phyloP scores from a whole-genome alignment of 805 yeast genomes.

The Cyberlindnera maritima region DNA sequence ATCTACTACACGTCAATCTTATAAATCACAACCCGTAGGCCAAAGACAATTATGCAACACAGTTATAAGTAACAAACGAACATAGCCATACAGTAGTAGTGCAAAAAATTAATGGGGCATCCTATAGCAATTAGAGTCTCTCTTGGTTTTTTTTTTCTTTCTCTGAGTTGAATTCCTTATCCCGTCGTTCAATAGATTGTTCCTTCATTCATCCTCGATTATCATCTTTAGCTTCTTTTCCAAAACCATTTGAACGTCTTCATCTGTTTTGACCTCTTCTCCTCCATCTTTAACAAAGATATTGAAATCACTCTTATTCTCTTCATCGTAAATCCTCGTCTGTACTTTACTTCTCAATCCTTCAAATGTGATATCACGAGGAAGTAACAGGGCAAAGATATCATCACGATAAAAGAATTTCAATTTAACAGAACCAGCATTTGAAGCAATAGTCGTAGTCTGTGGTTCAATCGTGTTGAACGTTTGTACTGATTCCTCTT shows the following conservation, averaged over 20 bases:
- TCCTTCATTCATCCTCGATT: constrained; percentile 34
- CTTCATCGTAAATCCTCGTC: constrained; percentile 44
- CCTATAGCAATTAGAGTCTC: neutral
- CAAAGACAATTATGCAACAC: too few relatives aligned
- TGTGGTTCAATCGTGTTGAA: constrained; percentile 13
- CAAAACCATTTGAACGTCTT: constrained; percentile 33
- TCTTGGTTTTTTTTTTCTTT: neutral
- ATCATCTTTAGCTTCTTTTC: constrained; percentile 35
- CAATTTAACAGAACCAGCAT: constrained; percentile 44
- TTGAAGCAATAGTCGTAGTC: constrained; percentile 5
- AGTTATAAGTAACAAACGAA: too few relatives aligned
- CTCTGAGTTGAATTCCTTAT: neutral
- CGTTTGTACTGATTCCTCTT: constrained; percentile 25
- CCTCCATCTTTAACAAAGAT: constrained; percentile 33
- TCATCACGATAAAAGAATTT: constrained; percentile 80
- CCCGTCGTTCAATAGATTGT: too few relatives aligned
- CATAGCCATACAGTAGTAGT: too few relatives aligned
- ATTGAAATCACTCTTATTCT: constrained; percentile 30
- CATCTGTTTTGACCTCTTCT: constrained; percentile 33
- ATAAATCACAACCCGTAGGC: too few relatives aligned
- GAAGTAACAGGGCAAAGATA: constrained; percentile 67
- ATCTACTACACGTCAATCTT: too few relatives aligned
- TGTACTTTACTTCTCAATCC: constrained; percentile 51
- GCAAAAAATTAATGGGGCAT: too few relatives aligned
- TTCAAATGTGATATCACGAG: constrained; percentile 42